phyloP scores from a whole-genome alignment of 1,284 basidiomycete genomes.

The Mycena sp. region DNA sequence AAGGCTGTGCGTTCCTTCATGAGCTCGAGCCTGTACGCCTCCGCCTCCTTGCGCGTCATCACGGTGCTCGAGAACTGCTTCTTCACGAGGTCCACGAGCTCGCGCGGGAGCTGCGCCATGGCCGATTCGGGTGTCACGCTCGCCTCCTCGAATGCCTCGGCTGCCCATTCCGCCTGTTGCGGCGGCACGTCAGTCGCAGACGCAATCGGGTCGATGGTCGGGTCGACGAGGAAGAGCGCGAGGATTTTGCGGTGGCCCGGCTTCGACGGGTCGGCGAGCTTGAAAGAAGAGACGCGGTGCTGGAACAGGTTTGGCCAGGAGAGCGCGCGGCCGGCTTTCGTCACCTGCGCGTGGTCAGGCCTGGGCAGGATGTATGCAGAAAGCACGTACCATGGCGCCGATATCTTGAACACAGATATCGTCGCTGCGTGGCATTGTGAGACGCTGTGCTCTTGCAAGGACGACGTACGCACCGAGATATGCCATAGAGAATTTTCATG shows the following conservation, averaged over 20 bases:
- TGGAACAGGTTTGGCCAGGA: constrained; percentile 47
- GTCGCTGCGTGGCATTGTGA: too few relatives aligned
- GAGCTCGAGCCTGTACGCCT: constrained; percentile 8
- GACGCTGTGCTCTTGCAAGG: not conserved
- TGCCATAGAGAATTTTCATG: constrained; percentile 20
- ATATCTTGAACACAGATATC: constrained; percentile 12
- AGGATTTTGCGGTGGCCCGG: constrained; percentile 33
- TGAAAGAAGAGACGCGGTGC: constrained; percentile 35
- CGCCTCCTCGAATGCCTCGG: not conserved
- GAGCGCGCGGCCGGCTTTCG: constrained; percentile 28
- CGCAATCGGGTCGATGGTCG: constrained; percentile 47
- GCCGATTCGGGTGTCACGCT: not conserved
- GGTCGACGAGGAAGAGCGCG: constrained; percentile 32
- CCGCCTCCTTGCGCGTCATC: constrained; percentile 16
- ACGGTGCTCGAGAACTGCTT: not conserved
- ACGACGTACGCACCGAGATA: not conserved
- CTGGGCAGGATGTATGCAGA: not conserved
- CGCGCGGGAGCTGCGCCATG: not conserved
- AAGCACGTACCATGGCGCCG: constrained; percentile 1
- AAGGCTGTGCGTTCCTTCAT: constrained; percentile 19
- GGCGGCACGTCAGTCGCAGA: constrained; percentile 54
- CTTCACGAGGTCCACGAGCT: not conserved
- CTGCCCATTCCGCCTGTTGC: constrained; percentile 51
- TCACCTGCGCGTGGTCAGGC: constrained; percentile 36
- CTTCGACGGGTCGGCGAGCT: constrained; percentile 21